Evolutionary conservation across 768 basidiomycete genomes (phyloP).

Genomic region (Lactarius deliciosus): DNA sequence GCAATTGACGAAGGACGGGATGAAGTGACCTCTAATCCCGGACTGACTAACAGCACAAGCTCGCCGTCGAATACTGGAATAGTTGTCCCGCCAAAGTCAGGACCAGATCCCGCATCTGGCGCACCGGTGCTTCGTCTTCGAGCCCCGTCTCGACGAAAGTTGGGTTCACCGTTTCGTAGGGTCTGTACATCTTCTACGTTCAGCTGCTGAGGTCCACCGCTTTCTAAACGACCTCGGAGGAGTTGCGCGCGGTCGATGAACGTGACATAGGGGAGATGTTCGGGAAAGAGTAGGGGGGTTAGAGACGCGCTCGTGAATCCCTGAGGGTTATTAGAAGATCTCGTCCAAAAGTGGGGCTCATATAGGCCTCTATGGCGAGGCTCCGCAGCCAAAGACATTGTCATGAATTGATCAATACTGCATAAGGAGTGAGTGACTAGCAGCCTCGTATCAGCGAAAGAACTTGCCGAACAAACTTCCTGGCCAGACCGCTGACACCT

Average conservation of each 20-base stretch:
- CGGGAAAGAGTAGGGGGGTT: constrained; percentile 71
- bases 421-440: constrained; percentile 12
- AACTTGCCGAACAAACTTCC: constrained; percentile 65
- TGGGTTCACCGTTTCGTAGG: constrained; percentile 52
- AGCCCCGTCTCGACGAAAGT: constrained; percentile 42
- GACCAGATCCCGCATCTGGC: constrained; percentile 31
- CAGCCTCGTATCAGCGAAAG: constrained; percentile 8
- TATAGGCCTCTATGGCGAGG: constrained; percentile 71
- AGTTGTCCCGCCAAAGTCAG: constrained; percentile 60
- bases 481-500: constrained; percentile 43
- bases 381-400: constrained; percentile 72
- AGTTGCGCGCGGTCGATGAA: constrained; percentile 68
- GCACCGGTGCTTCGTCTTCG: constrained; percentile 38
- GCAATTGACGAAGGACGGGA: constrained; percentile 68
- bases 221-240: constrained; percentile 67
- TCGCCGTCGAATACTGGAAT: constrained; percentile 77
- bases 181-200: constrained; percentile 59
- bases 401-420: constrained; percentile 77
- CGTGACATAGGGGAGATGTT: constrained; percentile 64
- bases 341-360: constrained; percentile 75
- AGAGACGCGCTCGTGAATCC: constrained; percentile 41
- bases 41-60: constrained; percentile 66
- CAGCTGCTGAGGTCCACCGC: constrained; percentile 44
- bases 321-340: constrained; percentile 32
- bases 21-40: constrained; percentile 44